A percentile compares a stretch with the other conserved stretches of the same genome.
Conservation (phyloP, 2,329 filamentous ascomycete species). For the Pyrenophora tritici-repentis region DNA sequence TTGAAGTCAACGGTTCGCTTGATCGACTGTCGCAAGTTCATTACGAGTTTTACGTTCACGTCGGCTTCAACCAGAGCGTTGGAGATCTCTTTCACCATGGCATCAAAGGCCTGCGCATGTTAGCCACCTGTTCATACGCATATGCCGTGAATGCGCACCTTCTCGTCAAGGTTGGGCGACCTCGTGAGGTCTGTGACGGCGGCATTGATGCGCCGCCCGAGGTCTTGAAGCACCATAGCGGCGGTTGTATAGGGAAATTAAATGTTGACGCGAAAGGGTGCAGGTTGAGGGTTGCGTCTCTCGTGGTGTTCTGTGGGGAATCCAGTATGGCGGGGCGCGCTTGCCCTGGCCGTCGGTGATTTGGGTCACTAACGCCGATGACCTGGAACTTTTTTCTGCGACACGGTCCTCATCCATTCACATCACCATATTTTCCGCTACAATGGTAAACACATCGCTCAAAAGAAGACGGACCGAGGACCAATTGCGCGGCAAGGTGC, state of each 20-base stretch:
- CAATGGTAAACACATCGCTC: conserved; percentile 48
- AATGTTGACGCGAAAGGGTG: conserved; percentile 4
- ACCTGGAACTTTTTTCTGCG: conserved; percentile 30
- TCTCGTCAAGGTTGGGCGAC: conserved; percentile 93
- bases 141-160: conserved; percentile 59
- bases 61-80: conserved; percentile 94
- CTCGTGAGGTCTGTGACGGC: conserved; percentile 92
- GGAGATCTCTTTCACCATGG: conserved; percentile 98
- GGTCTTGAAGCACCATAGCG: conserved; percentile 95
- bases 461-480: conserved; percentile 66
- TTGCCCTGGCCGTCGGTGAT: conserved; percentile 43
- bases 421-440: conserved; percentile 18
- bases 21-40: conserved; percentile 90
- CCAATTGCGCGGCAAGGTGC: conserved; percentile 59
- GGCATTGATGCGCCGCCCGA: conserved; percentile 96
- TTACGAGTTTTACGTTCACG: conserved; percentile 93
- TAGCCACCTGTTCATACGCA: conserved; percentile 36
- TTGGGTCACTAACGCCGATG: conserved; percentile 27
- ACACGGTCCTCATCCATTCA: conserved; percentile 9
- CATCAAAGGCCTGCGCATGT: conserved; percentile 79
- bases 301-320: conserved; percentile 28
- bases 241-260: conserved; percentile 21
- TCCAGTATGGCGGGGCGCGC: conserved; percentile 24
- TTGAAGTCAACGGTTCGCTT: conserved; percentile 91
- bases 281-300: conserved; percentile 15